Conservation (phyloP, 2,329 filamentous ascomycete genomes). For the Colletotrichum sp. region DNA sequence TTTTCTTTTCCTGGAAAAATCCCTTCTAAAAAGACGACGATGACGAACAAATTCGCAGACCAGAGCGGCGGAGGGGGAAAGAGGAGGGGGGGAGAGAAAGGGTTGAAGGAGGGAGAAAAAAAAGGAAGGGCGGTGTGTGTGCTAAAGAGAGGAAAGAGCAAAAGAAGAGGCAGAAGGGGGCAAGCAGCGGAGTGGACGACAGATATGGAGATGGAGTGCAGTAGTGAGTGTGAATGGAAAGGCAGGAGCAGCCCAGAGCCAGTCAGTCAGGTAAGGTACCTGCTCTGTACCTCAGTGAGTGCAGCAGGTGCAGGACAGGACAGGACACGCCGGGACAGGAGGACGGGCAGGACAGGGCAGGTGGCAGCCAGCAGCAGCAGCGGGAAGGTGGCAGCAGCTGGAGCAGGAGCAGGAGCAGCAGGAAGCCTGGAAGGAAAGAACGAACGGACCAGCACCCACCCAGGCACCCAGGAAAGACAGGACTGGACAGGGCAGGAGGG, state of each 20-base stretch:
- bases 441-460: neutral
- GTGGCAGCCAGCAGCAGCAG: neutral
- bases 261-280: neutral
- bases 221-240: constrained; percentile 34
- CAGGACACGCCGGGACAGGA: neutral
- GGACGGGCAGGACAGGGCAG: neutral
- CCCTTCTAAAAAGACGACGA: constrained; percentile 28
- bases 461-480: neutral
- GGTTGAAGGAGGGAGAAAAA: constrained; percentile 30
- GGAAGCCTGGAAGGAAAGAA: neutral
- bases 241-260: neutral
- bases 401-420: constrained; percentile 3
- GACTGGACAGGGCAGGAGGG: constrained; percentile 17
- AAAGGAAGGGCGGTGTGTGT: constrained; percentile 35
- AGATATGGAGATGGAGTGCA: constrained; percentile 33
- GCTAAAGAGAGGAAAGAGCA: constrained; percentile 33
- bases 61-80: constrained; percentile 28
- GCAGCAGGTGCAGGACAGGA: neutral
- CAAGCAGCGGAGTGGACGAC: constrained; percentile 22
- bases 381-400: constrained; percentile 11
- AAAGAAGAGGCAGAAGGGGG: constrained; percentile 36
- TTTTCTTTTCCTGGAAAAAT: neutral
- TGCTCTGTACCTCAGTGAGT: neutral
- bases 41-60: constrained; percentile 29
- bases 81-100: constrained; percentile 27